These are phyloP conservation scores for Phyllosticta capitalensis DNA, from an alignment of 2,329 filamentous ascomycete genomes.

Conservation along the genomic window DNA sequence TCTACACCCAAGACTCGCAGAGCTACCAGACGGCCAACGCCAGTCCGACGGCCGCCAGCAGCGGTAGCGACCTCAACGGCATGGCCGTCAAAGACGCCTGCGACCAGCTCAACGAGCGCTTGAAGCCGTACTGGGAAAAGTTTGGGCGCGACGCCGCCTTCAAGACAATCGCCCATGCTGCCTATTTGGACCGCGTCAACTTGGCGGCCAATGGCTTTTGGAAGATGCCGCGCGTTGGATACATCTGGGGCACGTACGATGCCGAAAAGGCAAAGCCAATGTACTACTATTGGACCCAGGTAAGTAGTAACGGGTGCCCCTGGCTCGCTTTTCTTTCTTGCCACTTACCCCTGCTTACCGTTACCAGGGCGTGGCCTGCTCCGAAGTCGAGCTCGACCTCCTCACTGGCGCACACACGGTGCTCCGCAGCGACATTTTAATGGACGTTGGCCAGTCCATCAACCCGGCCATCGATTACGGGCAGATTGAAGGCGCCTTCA, in stretches of 20 bases:
- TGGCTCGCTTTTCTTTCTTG: background rate
- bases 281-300: slow-evolving; percentile 97
- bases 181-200: slow-evolving; percentile 92
- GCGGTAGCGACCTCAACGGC: slow-evolving; percentile 87
- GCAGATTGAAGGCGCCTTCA: slow-evolving; percentile 71
- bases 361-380: slow-evolving; percentile 61
- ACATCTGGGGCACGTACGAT: slow-evolving; percentile 59
- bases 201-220: slow-evolving; percentile 93
- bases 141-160: slow-evolving; percentile 67
- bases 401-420: slow-evolving; percentile 90
- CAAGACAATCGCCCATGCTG: slow-evolving; percentile 77
- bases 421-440: slow-evolving; percentile 80
- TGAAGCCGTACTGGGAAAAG: slow-evolving; percentile 75
- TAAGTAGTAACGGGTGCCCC: background rate
- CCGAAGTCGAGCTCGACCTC: slow-evolving; percentile 85
- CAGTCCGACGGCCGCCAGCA: slow-evolving; percentile 84
- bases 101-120: slow-evolving; percentile 73
- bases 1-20: slow-evolving; percentile 85
- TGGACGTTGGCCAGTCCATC: slow-evolving; percentile 81
- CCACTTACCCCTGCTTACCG: background rate
- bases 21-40: slow-evolving; percentile 81
- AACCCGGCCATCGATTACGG: slow-evolving; percentile 73
- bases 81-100: slow-evolving; percentile 92
- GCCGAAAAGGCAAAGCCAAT: slow-evolving; percentile 44
- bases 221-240: slow-evolving; percentile 93